Base-by-base conservation (phyloP, 2,329 filamentous ascomycete genomes). In the Alternaria longipes region DNA sequence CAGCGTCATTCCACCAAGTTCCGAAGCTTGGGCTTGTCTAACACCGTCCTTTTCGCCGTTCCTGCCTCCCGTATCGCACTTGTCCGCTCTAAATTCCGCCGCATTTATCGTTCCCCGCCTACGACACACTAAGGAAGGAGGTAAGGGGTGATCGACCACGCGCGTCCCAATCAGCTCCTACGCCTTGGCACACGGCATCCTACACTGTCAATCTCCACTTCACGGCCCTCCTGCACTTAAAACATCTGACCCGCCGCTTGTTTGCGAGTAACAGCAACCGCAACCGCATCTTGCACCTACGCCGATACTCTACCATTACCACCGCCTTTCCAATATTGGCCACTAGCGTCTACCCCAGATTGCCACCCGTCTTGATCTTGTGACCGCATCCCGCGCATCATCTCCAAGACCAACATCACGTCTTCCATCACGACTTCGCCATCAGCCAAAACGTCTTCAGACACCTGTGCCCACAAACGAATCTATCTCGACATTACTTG, bases 401-500 rank as follows among this genome's bases (percentile, higher is more conserved):
- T 28, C 45, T 38, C 30, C 41, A 53, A 38, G n/a, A 47, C 41
- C 46, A 49, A 56, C 46, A 64, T 58, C 42, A 70, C 60, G 47
- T 51, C 63, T 46, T 66, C 60, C 67, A 72, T 53, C 42, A 76
- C 73, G 65, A 69, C 70, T 51, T 65, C 68, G 24, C 59, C 56
- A 62, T 54, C 57, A 42, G 28, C 44, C 58, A 56, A 59, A 36
- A 65, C 40, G 64, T 66, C 64, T 54, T 46, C 68, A 65, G 65
- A 62, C 70, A 73, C 64, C 58, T 52, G 66, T 38, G 54, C 63
- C 36, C 67, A 59, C 50, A 66, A 59, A 49, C 68, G 60, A 54
- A 65, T 63, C 26, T 69, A 72, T 53, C 64, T 71, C 66, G 67
- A 72, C 47, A 69, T 70, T 28, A 73, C 73, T n/a, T 73, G 64